A percentile compares a stretch with the other conserved stretches of the same genome.
These are phyloP conservation scores for Colletotrichum tabaci DNA, from an alignment of 2,329 filamentous ascomycete genomes.

Conservation along the genomic window DNA sequence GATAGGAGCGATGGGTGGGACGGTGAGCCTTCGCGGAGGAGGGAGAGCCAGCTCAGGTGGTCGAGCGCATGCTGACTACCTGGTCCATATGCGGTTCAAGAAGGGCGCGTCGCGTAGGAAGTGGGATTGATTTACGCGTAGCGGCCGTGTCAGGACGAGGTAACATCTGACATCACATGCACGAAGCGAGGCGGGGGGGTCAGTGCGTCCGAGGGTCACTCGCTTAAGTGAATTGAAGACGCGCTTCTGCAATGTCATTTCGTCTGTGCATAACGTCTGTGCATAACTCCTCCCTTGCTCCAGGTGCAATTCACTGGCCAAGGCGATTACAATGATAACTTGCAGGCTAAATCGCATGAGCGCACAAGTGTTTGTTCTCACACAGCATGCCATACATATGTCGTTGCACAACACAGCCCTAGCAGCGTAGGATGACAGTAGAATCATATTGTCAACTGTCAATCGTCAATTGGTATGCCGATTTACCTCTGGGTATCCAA, in stretches of 20 bases:
- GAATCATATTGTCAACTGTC: too few species aligned
- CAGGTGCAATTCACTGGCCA: not conserved
- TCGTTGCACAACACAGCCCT: too few species aligned
- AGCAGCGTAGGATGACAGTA: not conserved
- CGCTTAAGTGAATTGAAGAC: slow-evolving; percentile 9
- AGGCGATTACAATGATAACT: not conserved
- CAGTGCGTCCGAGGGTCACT: not conserved
- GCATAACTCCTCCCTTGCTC: not conserved
- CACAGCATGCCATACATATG: not conserved
- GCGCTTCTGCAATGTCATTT: not conserved
- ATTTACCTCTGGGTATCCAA: too few species aligned
- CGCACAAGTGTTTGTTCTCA: not conserved
- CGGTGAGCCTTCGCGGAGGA: slow-evolving; percentile 4
- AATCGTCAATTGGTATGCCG: too few species aligned
- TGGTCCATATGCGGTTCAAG: slow-evolving; percentile 18
- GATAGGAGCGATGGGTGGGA: not conserved
- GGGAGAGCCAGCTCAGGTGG: not conserved
- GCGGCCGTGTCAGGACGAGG: slow-evolving; percentile 14
- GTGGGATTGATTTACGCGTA: slow-evolving; percentile 38
- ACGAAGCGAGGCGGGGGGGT: slow-evolving; percentile 13
- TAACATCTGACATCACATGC: slow-evolving; percentile 38
- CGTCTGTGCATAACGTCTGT: not conserved
- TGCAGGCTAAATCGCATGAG: not conserved
- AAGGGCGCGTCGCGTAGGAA: slow-evolving; percentile 37
- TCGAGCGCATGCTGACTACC: slow-evolving; percentile 22